Evolutionary conservation across 2,329 filamentous ascomycete genomes (phyloP).

Genomic region (Rhynchosporium secalis): DNA sequence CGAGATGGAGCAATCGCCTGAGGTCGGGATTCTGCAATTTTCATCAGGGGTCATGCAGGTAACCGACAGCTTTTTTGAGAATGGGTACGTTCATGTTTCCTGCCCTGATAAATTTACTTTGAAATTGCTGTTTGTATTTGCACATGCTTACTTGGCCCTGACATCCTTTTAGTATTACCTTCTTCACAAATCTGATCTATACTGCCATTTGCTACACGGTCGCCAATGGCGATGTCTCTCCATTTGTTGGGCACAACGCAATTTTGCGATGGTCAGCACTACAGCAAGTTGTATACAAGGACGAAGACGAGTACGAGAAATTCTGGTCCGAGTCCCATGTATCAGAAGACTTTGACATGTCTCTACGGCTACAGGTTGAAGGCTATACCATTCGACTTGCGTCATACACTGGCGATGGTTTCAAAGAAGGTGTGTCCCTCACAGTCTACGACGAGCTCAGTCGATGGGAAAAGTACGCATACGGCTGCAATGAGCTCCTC

Average conservation of each 20-base stretch:
- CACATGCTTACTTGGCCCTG: neutral
- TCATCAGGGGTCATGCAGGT: constrained; percentile 77
- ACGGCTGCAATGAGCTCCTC: constrained; percentile 69
- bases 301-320: constrained; percentile 48
- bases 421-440: constrained; percentile 72
- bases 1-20: constrained; percentile 69
- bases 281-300: constrained; percentile 55
- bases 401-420: constrained; percentile 67
- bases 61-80: constrained; percentile 70
- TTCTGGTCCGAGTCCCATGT: constrained; percentile 50
- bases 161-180: constrained; percentile 54
- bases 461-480: constrained; percentile 73
- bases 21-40: constrained; percentile 72
- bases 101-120: no score
- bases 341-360: constrained; percentile 77
- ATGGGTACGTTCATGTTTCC: constrained; percentile 45
- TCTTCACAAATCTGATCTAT: constrained; percentile 79
- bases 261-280: constrained; percentile 69
- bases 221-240: constrained; percentile 63
- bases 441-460: constrained; percentile 72
- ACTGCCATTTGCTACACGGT: constrained; percentile 71
- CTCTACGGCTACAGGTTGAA: constrained; percentile 66
- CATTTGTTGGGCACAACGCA: constrained; percentile 76
- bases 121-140: no score
- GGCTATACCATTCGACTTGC: constrained; percentile 70